Conservation (phyloP, 163 green algal genomes). For the Picocystis sp. region DNA sequence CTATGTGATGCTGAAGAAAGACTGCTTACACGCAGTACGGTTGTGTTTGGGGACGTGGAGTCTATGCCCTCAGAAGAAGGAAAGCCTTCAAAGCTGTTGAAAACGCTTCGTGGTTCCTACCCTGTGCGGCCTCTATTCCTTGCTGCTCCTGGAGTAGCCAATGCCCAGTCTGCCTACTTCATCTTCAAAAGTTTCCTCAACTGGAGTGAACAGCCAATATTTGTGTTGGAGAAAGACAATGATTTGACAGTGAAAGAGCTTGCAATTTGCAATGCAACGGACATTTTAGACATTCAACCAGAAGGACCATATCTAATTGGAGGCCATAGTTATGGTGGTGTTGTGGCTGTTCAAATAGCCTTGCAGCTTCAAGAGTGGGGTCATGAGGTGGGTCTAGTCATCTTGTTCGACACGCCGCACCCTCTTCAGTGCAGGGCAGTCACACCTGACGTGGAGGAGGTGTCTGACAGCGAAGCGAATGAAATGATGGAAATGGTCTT, state of each 20-base stretch:
- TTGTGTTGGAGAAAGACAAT: conserved; percentile 82
- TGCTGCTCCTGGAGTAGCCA: conserved; percentile 64
- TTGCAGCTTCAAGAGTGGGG: conserved; percentile 62
- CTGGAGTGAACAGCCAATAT: conserved; percentile 70
- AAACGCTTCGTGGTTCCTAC: conserved; percentile 30
- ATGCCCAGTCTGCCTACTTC: conserved; percentile 75
- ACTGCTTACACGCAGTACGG: too few species aligned
- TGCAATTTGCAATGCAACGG: conserved; percentile 39
- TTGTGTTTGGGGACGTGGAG: too few species aligned
- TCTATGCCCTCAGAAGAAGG: background rate
- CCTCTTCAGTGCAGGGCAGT: conserved; percentile 44
- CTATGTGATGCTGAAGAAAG: too few species aligned
- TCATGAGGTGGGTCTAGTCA: conserved; percentile 52
- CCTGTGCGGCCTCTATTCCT: conserved; percentile 55
- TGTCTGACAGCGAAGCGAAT: conserved; percentile 52
- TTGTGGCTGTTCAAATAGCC: conserved; percentile 59
- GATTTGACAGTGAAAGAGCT: conserved; percentile 46
- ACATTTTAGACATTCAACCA: conserved; percentile 59
- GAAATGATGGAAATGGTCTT: conserved; percentile 88
- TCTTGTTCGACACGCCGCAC: conserved; percentile 62
- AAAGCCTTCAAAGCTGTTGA: conserved; percentile 44
- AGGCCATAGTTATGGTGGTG: conserved; percentile 59
- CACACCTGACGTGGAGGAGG: conserved; percentile 28
- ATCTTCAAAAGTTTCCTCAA: conserved; percentile 53
- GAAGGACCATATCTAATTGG: conserved; percentile 68